Evolutionary conservation across 805 yeast species (phyloP).

Genomic region (Cyberlindnera sargentensis): DNA sequence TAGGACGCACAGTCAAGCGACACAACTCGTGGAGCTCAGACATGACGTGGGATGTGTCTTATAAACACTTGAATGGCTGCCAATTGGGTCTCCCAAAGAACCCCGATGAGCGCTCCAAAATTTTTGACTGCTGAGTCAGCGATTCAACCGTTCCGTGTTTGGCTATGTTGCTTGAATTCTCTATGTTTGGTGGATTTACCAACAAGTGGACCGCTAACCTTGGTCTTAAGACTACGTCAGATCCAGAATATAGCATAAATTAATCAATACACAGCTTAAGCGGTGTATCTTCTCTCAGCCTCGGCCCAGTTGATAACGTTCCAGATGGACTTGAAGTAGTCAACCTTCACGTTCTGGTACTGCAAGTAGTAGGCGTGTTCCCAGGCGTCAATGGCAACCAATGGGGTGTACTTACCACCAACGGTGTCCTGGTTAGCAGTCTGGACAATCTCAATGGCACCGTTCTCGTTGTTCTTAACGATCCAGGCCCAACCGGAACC

Average conservation of each 20-base stretch:
- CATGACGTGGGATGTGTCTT: conserved; percentile 31
- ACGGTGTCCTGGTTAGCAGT: conserved; percentile 86
- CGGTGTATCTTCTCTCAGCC: conserved; percentile 64
- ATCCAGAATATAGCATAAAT: neutral
- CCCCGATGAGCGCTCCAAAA: no score
- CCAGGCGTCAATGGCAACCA: conserved; percentile 93
- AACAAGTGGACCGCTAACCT: no score
- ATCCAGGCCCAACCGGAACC: conserved; percentile 97
- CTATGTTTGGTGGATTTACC: no score
- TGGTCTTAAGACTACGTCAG: no score
- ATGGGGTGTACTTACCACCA: conserved; percentile 54
- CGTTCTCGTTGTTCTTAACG: conserved; percentile 71
- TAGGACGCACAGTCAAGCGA: conserved; percentile 43
- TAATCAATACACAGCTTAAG: conserved; percentile 16
- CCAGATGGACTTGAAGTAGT: conserved; percentile 93
- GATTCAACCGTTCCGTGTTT: neutral
- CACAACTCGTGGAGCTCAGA: conserved; percentile 68
- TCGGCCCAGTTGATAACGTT: conserved; percentile 90
- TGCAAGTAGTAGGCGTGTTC: conserved; percentile 95
- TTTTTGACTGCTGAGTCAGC: neutral
- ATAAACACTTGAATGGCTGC: no score
- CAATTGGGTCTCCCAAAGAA: no score
- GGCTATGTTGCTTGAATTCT: no score
- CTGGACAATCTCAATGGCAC: conserved; percentile 71
- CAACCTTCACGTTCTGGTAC: conserved; percentile 85